Evolutionary conservation across 2,329 filamentous ascomycete genomes (phyloP), one percentile per base, ranked within the genome.

Genomic region (Arthrobotrys sphaeroides): DNA sequence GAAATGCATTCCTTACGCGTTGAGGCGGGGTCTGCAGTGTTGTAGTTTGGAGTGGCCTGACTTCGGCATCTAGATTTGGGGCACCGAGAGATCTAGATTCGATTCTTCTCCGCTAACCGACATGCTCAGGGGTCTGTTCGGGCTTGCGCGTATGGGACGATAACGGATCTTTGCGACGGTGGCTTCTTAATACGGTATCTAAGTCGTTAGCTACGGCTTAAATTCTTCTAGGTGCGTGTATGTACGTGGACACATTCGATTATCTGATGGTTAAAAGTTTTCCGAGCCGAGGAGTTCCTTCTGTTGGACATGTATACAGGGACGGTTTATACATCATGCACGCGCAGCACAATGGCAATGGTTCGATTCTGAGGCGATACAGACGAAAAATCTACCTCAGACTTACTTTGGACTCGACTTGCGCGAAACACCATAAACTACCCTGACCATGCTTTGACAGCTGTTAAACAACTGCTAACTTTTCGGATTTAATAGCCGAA

Each of bases 401-500:
- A 13, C 12, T 53, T 26, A 16, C 26, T 20, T 53, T 13, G 28
- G 5, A 33, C 12, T 33, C 2, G 51, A 38, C 16, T 55, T 22
- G n/a, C 16, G 38, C 51, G 31, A 55, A 38, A 38, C 51, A 24
- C 6, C 20, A n/a, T n/a, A n/a, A n/a, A n/a, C n/a, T n/a, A n/a
- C n/a, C n/a, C n/a, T n/a, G n/a, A n/a, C n/a, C n/a, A 22, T 33
- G 13, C 26, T 62, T 61, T 70, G 66, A 70, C 66, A 70, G 66
- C 55, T 57, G 55, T 70, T 45, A 70, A 43, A n/a, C n/a, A 67
- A 59, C 62, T n/a, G n/a, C n/a, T n/a, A 42, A 53, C 33, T 22
- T 31, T 10, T 74, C 70, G 70, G 70, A 67, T 74, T 74, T 74
- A 62, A 40, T 64, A 74, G 55, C 70, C 70, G 70, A 74, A 74